A percentile compares a stretch with the other conserved stretches of the same genome.
Evolutionary conservation across 2,329 filamentous ascomycete species (phyloP).

Genomic region (Graphilbum sp.): DNA sequence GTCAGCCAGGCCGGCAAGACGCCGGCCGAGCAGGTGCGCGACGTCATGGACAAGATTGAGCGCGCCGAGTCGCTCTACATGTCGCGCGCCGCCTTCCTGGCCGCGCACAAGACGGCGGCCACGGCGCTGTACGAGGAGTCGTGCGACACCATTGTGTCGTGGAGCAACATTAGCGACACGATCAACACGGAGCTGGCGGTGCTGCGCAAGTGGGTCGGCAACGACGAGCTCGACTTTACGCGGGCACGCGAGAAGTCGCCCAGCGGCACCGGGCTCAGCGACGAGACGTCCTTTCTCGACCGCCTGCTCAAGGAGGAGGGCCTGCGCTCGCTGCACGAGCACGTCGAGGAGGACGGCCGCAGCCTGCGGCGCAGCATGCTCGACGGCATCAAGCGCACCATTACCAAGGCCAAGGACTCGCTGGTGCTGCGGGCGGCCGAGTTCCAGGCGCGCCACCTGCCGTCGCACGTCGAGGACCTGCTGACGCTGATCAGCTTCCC

Average conservation of each 20-base stretch:
- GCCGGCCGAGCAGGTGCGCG: constrained; percentile 73
- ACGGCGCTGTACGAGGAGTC: constrained; percentile 67
- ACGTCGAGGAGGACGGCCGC: constrained; percentile 28
- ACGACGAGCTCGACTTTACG: constrained; percentile 82
- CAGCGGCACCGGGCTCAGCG: constrained; percentile 56
- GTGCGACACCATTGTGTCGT: constrained; percentile 78
- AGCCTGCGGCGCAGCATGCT: constrained; percentile 59
- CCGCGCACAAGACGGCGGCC: constrained; percentile 58
- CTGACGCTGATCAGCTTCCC: constrained; percentile 95
- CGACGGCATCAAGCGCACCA: constrained; percentile 65
- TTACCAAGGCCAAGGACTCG: constrained; percentile 84
- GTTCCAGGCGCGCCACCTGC: constrained; percentile 79
- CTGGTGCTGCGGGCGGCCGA: constrained; percentile 71
- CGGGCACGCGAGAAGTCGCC: constrained; percentile 54
- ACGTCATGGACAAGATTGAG: constrained; percentile 80
- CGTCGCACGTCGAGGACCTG: constrained; percentile 91
- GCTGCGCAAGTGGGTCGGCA: constrained; percentile 91
- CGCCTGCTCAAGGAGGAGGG: constrained; percentile 91
- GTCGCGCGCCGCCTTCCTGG: constrained; percentile 56
- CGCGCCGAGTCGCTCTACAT: constrained; percentile 76
- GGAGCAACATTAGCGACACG: constrained; percentile 92
- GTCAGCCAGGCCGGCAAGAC: constrained; percentile 83
- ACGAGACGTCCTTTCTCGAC: constrained; percentile 89
- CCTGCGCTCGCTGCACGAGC: constrained; percentile 76
- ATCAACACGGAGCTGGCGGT: constrained; percentile 92